Evolutionary conservation across 768 basidiomycete species (phyloP), one percentile per base, ranked within the genome.

Genomic region (Termitomyces heimii): DNA sequence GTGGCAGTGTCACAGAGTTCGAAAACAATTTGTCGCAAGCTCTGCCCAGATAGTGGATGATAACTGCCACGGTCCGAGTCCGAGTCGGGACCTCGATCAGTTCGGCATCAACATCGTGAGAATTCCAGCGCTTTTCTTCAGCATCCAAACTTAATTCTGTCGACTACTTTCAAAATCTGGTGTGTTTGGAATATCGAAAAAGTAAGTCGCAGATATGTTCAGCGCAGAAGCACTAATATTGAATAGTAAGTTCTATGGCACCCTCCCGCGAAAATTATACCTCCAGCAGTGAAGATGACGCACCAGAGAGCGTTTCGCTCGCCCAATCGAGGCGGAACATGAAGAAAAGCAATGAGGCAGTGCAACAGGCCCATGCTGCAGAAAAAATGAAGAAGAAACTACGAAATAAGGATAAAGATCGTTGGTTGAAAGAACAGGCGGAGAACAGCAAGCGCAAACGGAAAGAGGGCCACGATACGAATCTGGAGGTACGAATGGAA

Each of bases 281-380:
- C 34, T 62, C 65, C n/a, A 62, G 63, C 48, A 61, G 60, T n/a
- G 64, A 65, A n/a, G 62, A 60, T 37, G 66, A 63, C 31, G 60
- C 53, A 34, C 66, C 66, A 24, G 66, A 67, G 53, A 53, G 44
- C 39, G 34, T 65, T 22, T 61, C 66, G 35, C 62, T 67, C 28
- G 40, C 58, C 9, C 63, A 67, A 45, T 65, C 66, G 3, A 67
- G 53, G 37, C 52, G 55, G 45, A 43, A 55, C 29, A 54, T 60
- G 10, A 44, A 67, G 54, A 53, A 60, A 22, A 50, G 54, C 37
- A 58, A 65, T 26, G 54, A 56, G 26, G 51, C 53, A 22, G 32
- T 63, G 14, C 53, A 62, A 46, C 56, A 57, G 50, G 40, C 55
- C 12, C 59, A 55, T 12, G 59, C 59, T 40, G 64, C 61, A 10